These are phyloP conservation scores for Carex kokanica DNA, from an alignment of 176 grass and related monocot species.

Conservation along the genomic window DNA sequence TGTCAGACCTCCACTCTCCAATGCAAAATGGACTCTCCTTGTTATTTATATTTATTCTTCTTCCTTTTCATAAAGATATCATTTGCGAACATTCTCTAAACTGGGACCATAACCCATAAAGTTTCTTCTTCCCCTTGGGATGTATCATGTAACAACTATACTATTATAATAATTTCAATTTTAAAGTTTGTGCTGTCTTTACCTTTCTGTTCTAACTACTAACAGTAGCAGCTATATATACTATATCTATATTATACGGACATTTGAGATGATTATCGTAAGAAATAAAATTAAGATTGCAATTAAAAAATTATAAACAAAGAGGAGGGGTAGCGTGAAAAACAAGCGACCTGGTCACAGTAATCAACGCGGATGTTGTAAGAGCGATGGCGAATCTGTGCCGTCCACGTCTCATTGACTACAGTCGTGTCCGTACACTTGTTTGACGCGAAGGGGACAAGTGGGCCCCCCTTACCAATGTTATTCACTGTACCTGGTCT, in stretches of 20 bases:
- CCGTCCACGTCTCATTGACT: constrained; percentile 9
- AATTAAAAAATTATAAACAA: background rate
- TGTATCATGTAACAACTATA: background rate
- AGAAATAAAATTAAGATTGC: background rate
- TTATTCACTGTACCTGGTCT: background rate
- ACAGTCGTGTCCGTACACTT: background rate
- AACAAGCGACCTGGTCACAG: background rate
- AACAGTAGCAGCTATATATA: no score
- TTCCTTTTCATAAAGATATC: background rate
- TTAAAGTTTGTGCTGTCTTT: background rate
- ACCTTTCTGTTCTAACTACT: background rate
- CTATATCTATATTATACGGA: no score
- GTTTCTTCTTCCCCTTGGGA: background rate
- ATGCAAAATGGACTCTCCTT: background rate
- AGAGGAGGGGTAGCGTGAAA: background rate
- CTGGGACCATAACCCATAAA: constrained; percentile 11
- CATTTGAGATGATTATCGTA: no score
- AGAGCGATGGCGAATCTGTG: constrained; percentile 8
- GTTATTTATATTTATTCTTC: background rate
- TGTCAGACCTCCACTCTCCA: background rate
- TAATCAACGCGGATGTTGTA: background rate
- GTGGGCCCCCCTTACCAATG: background rate
- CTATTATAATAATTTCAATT: background rate
- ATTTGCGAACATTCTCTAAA: constrained; percentile 21
- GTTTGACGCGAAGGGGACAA: background rate